Evolutionary conservation across 768 basidiomycete species (phyloP), one percentile per base, ranked within the genome.

Genomic region (Clavulina sp.): DNA sequence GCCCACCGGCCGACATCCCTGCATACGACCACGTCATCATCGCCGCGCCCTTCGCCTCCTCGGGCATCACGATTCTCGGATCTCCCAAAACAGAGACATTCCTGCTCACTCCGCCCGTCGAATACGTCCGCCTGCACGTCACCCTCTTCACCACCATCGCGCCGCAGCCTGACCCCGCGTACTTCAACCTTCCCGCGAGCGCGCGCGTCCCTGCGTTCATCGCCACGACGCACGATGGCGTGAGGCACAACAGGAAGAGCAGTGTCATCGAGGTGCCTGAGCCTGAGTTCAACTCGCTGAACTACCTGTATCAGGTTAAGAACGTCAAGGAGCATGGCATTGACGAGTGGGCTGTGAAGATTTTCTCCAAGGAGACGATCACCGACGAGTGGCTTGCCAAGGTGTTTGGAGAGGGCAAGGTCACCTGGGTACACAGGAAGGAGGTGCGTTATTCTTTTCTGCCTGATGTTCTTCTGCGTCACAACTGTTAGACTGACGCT

Each of bases 271-370:
- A 31, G 64, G 66, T n/a, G 73, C 68, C 69, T 18, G 72, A 72
- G 50, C 84, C 89, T 1, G 80, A 84, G 54, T 95, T 96, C 68
- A 87, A 86, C 59, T 88, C 85, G 0, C 64, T 95, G 38, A 79
- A 80, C 5, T 95, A 91, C 65, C 84, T 81, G 56, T 80, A 80
- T 2, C 66, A 64, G 36, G 65, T 80, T 19, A 50, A 51, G 57
- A 66, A 43, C 69, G 74, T 29, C 68, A 68, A 31, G 74, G 75
- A 46, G 60, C 52, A 56, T 9, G 64, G 59, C 5, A 55, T 50
- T 26, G 56, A 58, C 23, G 73, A 76, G 59, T 87, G 80, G 74
- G 72, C 73, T 7, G 87, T 91, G 51, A 96, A 95, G 68, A 84
- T 95, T 43, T 92, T 92, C 62, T 89, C 85, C 2, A 69, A 76